Evolutionary conservation across 306 rosid genomes (phyloP).

Genomic region (Vigna mungo): DNA sequence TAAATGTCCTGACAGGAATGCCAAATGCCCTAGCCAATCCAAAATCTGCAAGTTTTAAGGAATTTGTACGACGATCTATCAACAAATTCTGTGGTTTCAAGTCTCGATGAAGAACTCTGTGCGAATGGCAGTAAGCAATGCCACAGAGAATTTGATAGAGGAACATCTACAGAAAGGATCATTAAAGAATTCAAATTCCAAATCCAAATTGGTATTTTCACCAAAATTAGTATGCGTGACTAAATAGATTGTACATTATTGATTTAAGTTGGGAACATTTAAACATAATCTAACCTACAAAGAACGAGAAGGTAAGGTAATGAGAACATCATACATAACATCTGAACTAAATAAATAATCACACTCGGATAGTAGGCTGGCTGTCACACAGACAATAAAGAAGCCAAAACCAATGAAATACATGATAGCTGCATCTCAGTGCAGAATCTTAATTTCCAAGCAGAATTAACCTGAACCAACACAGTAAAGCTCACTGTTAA

Average conservation of each 20-base stretch:
- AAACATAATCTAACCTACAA: constrained; percentile 11
- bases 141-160: constrained; percentile 98
- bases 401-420: constrained; percentile 11
- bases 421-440: constrained; percentile 41
- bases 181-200: constrained; percentile 45
- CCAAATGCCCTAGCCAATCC: constrained; percentile 99
- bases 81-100: constrained; percentile 96
- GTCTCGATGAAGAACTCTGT: constrained; percentile 99
- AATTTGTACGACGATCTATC: constrained; percentile 91
- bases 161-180: constrained; percentile 78
- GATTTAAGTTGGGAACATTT: constrained; percentile 3
- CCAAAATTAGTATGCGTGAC: constrained; percentile 35
- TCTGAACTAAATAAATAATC: constrained; percentile 8
- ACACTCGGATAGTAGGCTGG: constrained; percentile 10
- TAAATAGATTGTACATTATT: constrained; percentile 17
- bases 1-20: constrained; percentile 97
- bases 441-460: constrained; percentile 30
- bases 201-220: constrained; percentile 37
- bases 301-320: constrained; percentile 8
- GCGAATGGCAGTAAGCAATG: constrained; percentile 99
- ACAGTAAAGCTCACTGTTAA: background rate
- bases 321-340: background rate
- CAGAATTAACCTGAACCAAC: background rate
- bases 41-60: constrained; percentile 97
- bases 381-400: background rate